phyloP scores from a whole-genome alignment of 2,329 filamentous ascomycete genomes.

The Hirsutella minnesotensis region DNA sequence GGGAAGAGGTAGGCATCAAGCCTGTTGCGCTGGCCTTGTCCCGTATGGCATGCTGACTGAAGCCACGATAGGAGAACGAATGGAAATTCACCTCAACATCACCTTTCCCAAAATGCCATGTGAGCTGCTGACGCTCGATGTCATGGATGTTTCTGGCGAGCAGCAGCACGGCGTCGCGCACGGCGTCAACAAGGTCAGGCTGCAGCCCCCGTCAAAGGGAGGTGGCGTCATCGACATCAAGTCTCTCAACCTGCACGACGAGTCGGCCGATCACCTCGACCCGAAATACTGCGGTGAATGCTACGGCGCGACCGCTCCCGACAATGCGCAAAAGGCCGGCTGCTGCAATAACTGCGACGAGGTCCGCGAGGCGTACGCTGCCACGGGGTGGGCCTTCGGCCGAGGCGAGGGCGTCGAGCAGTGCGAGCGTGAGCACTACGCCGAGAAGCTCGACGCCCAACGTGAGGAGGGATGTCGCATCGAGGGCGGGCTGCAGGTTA shows the following conservation, averaged over 20 bases:
- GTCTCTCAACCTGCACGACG: constrained; percentile 52
- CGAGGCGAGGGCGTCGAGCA: constrained; percentile 88
- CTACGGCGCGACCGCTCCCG: constrained; percentile 70
- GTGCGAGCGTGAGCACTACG: constrained; percentile 89
- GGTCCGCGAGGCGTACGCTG: constrained; percentile 89
- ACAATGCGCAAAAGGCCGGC: constrained; percentile 62
- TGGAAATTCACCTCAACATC: constrained; percentile 98
- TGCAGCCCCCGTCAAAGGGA: constrained; percentile 61
- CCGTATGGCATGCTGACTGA: constrained; percentile 9
- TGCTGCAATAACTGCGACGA: constrained; percentile 98
- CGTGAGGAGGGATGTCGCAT: constrained; percentile 88
- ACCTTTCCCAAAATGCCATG: constrained; percentile 91
- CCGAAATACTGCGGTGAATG: constrained; percentile 89
- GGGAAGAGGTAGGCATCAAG: constrained; percentile 58
- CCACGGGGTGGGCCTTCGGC: constrained; percentile 84
- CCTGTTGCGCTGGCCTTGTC: not conserved
- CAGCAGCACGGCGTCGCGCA: constrained; percentile 91
- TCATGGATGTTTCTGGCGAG: constrained; percentile 98
- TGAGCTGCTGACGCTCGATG: constrained; percentile 89
- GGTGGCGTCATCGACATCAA: constrained; percentile 62
- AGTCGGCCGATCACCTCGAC: constrained; percentile 66
- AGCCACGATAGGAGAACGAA: constrained; percentile 62
- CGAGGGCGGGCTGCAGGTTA: constrained; percentile 83
- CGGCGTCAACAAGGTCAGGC: constrained; percentile 81
- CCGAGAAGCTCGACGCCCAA: constrained; percentile 76